Percentiles rank a stretch among this genome's conserved stretches.
Evolutionary conservation across 306 rosid genomes (phyloP).

Genomic region (Cicer cuneatum): DNA sequence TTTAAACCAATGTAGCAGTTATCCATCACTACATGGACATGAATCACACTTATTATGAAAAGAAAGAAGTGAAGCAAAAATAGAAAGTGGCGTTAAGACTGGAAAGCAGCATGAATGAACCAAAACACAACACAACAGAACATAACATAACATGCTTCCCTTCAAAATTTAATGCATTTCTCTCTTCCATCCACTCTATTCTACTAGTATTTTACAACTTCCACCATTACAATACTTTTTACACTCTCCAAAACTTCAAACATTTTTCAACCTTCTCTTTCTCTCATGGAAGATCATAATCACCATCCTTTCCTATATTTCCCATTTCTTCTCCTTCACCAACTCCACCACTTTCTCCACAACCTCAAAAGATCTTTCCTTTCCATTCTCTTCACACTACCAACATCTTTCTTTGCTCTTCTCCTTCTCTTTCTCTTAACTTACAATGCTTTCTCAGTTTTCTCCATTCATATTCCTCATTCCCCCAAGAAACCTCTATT

Average conservation of each 20-base stretch:
- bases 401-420: slow-evolving; percentile 60
- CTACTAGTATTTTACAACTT: background rate
- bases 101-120: too few species aligned
- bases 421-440: slow-evolving; percentile 64
- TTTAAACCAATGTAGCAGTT: too few species aligned
- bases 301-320: slow-evolving; percentile 32
- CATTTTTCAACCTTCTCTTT: background rate
- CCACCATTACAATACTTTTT: background rate
- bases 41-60: too few species aligned
- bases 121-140: too few species aligned
- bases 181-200: too few species aligned
- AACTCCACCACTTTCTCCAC: slow-evolving; percentile 24
- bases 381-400: slow-evolving; percentile 55
- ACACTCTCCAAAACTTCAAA: background rate
- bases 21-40: too few species aligned
- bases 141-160: too few species aligned
- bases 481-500: slow-evolving; percentile 24
- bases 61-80: too few species aligned
- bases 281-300: background rate
- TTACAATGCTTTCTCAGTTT: slow-evolving; percentile 66
- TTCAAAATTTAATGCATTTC: too few species aligned
- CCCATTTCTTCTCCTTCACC: slow-evolving; percentile 37
- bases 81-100: too few species aligned
- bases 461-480: slow-evolving; percentile 56
- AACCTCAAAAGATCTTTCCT: slow-evolving; percentile 51